Conservation (phyloP, 306 rosid species). For the Castanospermum australe region DNA sequence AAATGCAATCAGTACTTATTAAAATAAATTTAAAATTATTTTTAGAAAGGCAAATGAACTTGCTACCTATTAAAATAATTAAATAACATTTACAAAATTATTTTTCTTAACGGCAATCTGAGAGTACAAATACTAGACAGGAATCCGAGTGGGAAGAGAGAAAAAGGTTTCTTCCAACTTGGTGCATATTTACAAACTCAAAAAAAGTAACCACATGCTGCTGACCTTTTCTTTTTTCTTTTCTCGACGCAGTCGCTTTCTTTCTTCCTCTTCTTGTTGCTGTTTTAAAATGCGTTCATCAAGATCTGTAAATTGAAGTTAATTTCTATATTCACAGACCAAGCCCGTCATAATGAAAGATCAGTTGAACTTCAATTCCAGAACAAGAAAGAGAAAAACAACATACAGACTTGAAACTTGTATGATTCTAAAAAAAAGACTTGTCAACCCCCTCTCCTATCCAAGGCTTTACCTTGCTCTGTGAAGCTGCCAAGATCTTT, state of each 20-base stretch:
- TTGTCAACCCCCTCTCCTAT: background rate
- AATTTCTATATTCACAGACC: background rate
- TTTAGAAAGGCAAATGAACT: background rate
- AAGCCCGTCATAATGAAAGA: slow-evolving; percentile 2
- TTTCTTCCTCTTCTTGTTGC: slow-evolving; percentile 97
- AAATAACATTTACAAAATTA: background rate
- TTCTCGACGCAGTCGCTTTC: slow-evolving; percentile 86
- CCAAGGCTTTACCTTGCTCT: slow-evolving; percentile 74
- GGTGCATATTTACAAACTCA: background rate
- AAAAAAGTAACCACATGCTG: slow-evolving; percentile 8
- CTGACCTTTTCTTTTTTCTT: slow-evolving; percentile 92
- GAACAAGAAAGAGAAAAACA: background rate
- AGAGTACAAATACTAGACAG: background rate
- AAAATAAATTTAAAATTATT: background rate
- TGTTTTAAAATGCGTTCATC: slow-evolving; percentile 90
- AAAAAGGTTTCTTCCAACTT: slow-evolving; percentile 6
- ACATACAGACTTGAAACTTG: background rate
- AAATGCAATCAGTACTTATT: background rate
- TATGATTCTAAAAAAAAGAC: background rate
- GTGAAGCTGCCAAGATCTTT: slow-evolving; percentile 77
- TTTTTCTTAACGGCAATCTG: background rate
- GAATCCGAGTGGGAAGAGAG: background rate
- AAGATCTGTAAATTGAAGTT: slow-evolving; percentile 55
- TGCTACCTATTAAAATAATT: background rate
- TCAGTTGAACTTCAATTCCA: background rate